Conservation (phyloP, 257 asterid genomes). For the Parsonsia alboflavescens region DNA sequence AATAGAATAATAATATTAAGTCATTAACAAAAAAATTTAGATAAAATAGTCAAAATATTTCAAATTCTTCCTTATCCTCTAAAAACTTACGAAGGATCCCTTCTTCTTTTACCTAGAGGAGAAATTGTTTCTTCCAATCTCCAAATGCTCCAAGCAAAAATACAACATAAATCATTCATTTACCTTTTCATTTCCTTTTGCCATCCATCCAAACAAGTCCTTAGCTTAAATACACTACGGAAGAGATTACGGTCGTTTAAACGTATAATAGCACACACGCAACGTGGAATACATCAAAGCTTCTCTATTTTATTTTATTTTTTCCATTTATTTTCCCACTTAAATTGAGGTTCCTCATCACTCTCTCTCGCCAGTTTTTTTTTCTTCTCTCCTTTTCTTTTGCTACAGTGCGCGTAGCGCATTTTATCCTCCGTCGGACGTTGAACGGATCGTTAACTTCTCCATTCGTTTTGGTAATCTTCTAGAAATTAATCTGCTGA, state of each 20-base stretch:
- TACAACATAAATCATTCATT: too few species aligned
- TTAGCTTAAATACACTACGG: background rate
- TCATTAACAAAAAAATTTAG: too few species aligned
- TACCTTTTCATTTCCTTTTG: too few species aligned
- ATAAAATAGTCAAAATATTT: too few species aligned
- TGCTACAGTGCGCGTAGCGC: slow-evolving; percentile 8
- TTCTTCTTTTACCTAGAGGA: too few species aligned
- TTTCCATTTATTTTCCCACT: background rate
- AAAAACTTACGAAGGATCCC: too few species aligned
- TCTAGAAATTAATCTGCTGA: background rate
- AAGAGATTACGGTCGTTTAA: slow-evolving; percentile 4
- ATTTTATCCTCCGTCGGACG: background rate
- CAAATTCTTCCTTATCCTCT: too few species aligned
- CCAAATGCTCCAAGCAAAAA: too few species aligned
- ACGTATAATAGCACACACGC: background rate
- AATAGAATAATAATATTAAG: too few species aligned
- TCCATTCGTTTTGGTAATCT: slow-evolving; percentile 1
- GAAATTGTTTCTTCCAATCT: too few species aligned
- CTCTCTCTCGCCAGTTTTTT: background rate
- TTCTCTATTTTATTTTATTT: background rate
- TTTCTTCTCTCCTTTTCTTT: background rate
- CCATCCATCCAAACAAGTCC: too few species aligned
- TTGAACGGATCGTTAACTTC: background rate
- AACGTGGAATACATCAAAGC: slow-evolving; percentile 2
- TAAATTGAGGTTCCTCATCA: background rate